Evolutionary conservation across 306 rosid species (phyloP), one percentile per base, ranked within the genome.

Genomic region (Fragaria ananassa): DNA sequence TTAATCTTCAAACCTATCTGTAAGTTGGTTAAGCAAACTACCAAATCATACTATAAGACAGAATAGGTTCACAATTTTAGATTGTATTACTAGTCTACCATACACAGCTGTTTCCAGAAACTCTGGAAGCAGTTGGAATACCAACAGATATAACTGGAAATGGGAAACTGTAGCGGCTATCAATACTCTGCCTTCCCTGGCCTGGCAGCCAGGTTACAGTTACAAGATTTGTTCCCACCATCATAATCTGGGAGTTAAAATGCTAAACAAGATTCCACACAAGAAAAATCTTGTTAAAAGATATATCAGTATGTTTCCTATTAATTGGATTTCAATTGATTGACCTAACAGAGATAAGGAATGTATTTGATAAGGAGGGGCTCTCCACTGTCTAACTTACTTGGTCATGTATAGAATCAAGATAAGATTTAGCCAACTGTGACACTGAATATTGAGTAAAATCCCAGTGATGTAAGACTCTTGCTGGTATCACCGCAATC

Each of bases 401-500:
- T 89, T 92, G 93, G 79, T 96, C 99, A 75, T 87, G 93, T 82
- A 96, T 96, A 72, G 99, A 92, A 80, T 92, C 98, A 87, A 96
- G 88, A 80, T 86, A 92, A 10, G 97, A 96, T 83, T 92, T 92
- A 44, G 99, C 99, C 82, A 89, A 10, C 87, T 96, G 99, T 70
- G 98, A 96, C 81, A 96, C 98, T 47, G 91, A 88, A 85, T 85
- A 86, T 35, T 47, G 83, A 66, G 83, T 83, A 72, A 96, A 96
- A 85, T 96, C 98, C 99, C 99, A 96, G 70, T 87, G 86, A 85
- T 96, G 98, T 79, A 96, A 87, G 77, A 96, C 93, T 85, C 93
- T 88, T 81, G 99, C 98, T 37, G 98, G 99, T 85, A 96, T 81
- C 82, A 96, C 97, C 39, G 93, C 93, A 71, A 87, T 87, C 72